Percentiles rank a stretch among this genome's conserved stretches.
These are phyloP conservation scores for Fusarium sp. DNA, from an alignment of 2,329 filamentous ascomycete species.

Conservation along the genomic window DNA sequence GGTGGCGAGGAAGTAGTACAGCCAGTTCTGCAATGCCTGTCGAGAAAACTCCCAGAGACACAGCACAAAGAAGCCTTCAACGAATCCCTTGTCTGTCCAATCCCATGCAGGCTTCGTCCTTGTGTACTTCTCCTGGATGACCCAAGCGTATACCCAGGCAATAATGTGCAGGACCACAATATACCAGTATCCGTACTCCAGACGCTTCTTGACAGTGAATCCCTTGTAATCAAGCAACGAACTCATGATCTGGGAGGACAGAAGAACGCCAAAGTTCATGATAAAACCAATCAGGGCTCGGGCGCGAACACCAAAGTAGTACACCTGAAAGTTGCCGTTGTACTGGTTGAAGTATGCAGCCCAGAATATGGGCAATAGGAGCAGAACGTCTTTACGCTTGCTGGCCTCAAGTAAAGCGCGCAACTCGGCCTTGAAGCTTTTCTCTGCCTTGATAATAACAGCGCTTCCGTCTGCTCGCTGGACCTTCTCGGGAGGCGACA, in stretches of 20 bases:
- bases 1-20: constrained; percentile 66
- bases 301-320: constrained; percentile 23
- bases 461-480: constrained; percentile 11
- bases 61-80: constrained; percentile 61
- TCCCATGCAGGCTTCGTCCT: constrained; percentile 54
- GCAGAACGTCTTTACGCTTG: constrained; percentile 9
- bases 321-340: constrained; percentile 9
- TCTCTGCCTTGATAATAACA: constrained; percentile 7
- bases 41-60: constrained; percentile 62
- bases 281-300: constrained; percentile 15
- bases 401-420: neutral
- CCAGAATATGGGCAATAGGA: constrained; percentile 12
- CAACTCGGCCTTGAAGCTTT: constrained; percentile 9
- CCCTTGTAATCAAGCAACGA: constrained; percentile 15
- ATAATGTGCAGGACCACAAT: constrained; percentile 58
- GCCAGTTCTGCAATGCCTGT: constrained; percentile 66
- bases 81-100: constrained; percentile 57
- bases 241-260: constrained; percentile 15
- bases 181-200: constrained; percentile 59
- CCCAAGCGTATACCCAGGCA: constrained; percentile 65
- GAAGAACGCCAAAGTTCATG: constrained; percentile 13
- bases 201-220: constrained; percentile 47
- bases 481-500: constrained; percentile 19
- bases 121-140: constrained; percentile 64
- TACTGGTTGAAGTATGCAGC: constrained; percentile 21